phyloP scores from a whole-genome alignment of 257 asterid species.

The Capsicum pubescens region DNA sequence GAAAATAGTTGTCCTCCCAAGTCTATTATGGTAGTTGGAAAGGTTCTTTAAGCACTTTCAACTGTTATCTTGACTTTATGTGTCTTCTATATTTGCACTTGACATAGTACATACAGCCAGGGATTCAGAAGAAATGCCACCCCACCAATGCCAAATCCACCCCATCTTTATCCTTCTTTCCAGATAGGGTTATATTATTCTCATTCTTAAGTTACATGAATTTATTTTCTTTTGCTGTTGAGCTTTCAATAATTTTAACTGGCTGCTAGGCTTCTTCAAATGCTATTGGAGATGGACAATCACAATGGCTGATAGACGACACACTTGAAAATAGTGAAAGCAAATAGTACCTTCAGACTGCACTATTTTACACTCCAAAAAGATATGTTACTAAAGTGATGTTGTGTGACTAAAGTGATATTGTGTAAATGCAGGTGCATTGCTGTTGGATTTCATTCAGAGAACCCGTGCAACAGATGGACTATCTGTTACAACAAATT shows the following conservation, averaged over 20 bases:
- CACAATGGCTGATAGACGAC: constrained; percentile 55
- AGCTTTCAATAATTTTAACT: background rate
- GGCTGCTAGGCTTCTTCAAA: constrained; percentile 49
- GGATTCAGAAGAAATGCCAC: no score
- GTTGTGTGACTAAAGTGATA: background rate
- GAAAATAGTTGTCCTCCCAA: background rate
- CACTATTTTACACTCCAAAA: background rate
- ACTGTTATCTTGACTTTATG: background rate
- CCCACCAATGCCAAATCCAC: no score
- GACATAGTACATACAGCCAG: background rate
- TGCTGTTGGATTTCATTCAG: constrained; percentile 51
- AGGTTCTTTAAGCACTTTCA: constrained; percentile 16
- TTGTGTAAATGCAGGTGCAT: constrained; percentile 52
- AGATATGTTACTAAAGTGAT: background rate
- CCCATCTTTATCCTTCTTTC: background rate
- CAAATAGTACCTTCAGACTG: constrained; percentile 50
- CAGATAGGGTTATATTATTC: background rate
- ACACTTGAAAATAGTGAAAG: constrained; percentile 52
- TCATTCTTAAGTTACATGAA: background rate
- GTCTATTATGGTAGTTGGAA: background rate
- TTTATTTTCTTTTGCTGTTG: background rate
- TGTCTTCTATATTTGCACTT: background rate
- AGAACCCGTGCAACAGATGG: no score
- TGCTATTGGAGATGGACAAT: constrained; percentile 42
- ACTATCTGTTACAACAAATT: no score